These are phyloP conservation scores for Lipomyces orientalis DNA, from an alignment of 805 yeast genomes.

Conservation along the genomic window DNA sequence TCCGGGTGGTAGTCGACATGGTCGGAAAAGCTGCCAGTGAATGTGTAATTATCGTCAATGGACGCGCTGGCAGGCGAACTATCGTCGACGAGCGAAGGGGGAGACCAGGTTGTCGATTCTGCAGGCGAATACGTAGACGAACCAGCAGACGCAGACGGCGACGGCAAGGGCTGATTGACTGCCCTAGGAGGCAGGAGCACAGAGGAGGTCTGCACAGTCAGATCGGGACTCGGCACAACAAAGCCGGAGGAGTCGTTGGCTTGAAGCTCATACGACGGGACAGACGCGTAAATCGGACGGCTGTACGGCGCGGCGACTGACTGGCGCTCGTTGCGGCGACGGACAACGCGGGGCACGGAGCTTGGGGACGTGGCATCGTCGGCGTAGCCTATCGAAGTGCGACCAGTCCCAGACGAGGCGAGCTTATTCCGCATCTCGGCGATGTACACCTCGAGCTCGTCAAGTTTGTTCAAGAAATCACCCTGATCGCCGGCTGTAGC, in stretches of 20 bases:
- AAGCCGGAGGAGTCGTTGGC: background rate
- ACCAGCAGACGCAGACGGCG: slow-evolving; percentile 1
- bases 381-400: slow-evolving; percentile 1
- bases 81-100: slow-evolving; percentile 12
- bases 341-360: slow-evolving; percentile 23
- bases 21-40: background rate
- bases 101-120: slow-evolving; percentile 13
- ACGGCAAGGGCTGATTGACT: slow-evolving; percentile 2
- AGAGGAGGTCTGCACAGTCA: background rate
- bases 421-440: slow-evolving; percentile 34
- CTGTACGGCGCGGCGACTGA: slow-evolving; percentile 22
- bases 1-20: background rate
- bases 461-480: slow-evolving; percentile 31
- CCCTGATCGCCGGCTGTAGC: slow-evolving; percentile 21
- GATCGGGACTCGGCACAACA: background rate
- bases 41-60: background rate
- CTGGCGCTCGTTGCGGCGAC: slow-evolving; percentile 35
- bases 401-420: slow-evolving; percentile 7
- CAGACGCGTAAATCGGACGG: slow-evolving; percentile 8
- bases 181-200: slow-evolving; percentile 6
- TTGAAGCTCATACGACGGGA: background rate
- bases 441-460: slow-evolving; percentile 34
- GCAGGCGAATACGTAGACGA: slow-evolving; percentile 14
- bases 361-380: background rate
- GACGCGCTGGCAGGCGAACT: slow-evolving; percentile 3